Evolutionary conservation across 106 monocot species (phyloP), one percentile per base, ranked within the genome.

Genomic region (Allium fistulosum): DNA sequence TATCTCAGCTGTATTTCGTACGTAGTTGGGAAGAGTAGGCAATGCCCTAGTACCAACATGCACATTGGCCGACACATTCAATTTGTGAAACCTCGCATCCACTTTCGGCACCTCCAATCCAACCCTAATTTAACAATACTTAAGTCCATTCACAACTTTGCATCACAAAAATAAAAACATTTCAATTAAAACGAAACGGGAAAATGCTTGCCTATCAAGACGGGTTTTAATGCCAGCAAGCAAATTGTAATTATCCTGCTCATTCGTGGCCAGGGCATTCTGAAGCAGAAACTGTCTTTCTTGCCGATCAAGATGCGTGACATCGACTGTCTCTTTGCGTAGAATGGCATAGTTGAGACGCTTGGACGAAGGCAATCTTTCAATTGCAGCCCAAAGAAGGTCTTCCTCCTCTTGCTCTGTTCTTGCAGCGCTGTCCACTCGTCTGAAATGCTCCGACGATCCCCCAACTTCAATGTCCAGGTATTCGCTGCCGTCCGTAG

Each of bases 161-260:
- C 37, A 37, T 37, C 2, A 37, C 37, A 9, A 3, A 53, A 48
- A n/a, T 63, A 51, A 28, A 13, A 50, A 1, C 0, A 66, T 4
- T 37, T 63, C 60, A 71, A 26, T 55, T 15, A 15, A 55, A 15
- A 55, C 2, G 7, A 55, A 55, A 22, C 4, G 1, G 37, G 37
- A 37, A 37, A 37, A 4, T 37, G 37, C 37, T 62, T 45, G 17
- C 62, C 62, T 62, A 17, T 13, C 10, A 10, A 62, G 16, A 8
- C 82, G 79, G 15, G 55, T 51, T 53, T 80, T 79, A 58, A 82
- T 76, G 52, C 66, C 69, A 18, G 69, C 53, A 13, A 86, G 47
- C 58, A 86, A 70, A 28, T 76, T 76, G 80, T 71, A 82, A 71
- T 86, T 86, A 76, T 86, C 86, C 76, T 77, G 86, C 10, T 82